A percentile compares a stretch with the other conserved stretches of the same genome.
These are phyloP conservation scores for Phaeosphaeria sp. DNA, from an alignment of 2,329 filamentous ascomycete genomes.

Conservation along the genomic window DNA sequence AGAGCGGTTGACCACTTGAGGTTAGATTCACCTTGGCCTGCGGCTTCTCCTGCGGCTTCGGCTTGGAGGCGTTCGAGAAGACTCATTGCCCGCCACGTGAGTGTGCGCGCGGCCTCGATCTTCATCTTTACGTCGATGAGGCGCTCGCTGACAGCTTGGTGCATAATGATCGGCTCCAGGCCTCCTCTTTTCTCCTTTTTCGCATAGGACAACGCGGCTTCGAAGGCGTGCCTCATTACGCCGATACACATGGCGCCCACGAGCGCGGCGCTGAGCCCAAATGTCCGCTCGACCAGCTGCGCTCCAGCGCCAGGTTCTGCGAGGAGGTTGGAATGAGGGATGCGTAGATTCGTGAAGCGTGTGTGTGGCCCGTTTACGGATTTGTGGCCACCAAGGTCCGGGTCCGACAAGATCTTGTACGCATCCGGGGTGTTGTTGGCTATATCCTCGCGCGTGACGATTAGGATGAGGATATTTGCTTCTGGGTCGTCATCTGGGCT, in stretches of 20 bases:
- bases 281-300: constrained; percentile 51
- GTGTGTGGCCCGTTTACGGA: constrained; percentile 59
- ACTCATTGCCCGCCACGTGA: constrained; percentile 61
- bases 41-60: constrained; percentile 36
- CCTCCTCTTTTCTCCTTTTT: constrained; percentile 57
- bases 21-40: too few species aligned
- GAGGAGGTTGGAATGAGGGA: constrained; percentile 57
- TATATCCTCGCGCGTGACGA: constrained; percentile 58
- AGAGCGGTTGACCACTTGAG: constrained; percentile 45
- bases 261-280: constrained; percentile 56
- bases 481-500: constrained; percentile 30
- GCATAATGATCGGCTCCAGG: constrained; percentile 53
- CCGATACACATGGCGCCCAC: constrained; percentile 63
- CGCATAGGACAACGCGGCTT: constrained; percentile 58
- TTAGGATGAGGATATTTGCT: constrained; percentile 55
- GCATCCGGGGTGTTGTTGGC: constrained; percentile 51
- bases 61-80: constrained; percentile 45
- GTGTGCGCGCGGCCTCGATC: constrained; percentile 56
- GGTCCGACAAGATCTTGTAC: constrained; percentile 57
- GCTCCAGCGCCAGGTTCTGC: constrained; percentile 53
- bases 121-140: constrained; percentile 61
- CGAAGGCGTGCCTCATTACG: constrained; percentile 61
- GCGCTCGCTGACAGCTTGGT: constrained; percentile 60
- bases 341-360: constrained; percentile 55
- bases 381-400: constrained; percentile 55